Evolutionary conservation across 768 basidiomycete species (phyloP).

Genomic region (Lactarius trivialis): DNA sequence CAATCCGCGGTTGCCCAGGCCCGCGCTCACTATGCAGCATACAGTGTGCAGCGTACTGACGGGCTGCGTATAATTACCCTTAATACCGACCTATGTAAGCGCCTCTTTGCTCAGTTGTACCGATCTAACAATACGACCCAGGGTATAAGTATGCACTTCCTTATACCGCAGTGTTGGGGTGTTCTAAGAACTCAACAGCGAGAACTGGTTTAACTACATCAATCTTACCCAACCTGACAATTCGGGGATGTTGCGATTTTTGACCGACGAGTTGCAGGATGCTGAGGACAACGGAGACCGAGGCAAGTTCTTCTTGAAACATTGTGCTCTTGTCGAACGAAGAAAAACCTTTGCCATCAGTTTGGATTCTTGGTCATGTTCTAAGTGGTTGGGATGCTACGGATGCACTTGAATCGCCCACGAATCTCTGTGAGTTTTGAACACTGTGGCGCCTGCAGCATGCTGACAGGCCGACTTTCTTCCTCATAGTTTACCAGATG

Average conservation of each 20-base stretch:
- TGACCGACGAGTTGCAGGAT: slow-evolving; percentile 71
- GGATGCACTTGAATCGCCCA: slow-evolving; percentile 57
- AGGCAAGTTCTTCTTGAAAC: slow-evolving; percentile 33
- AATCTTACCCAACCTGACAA: slow-evolving; percentile 62
- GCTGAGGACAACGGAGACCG: slow-evolving; percentile 72
- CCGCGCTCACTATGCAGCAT: slow-evolving; percentile 63
- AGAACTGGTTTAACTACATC: slow-evolving; percentile 72
- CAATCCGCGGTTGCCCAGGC: slow-evolving; percentile 49
- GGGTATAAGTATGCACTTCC: slow-evolving; percentile 27
- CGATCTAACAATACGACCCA: slow-evolving; percentile 5
- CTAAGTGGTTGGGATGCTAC: slow-evolving; percentile 65
- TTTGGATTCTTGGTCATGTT: slow-evolving; percentile 52
- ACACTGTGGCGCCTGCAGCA: background rate
- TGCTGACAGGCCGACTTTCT: background rate
- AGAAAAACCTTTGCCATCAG: slow-evolving; percentile 29
- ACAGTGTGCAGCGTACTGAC: slow-evolving; percentile 59
- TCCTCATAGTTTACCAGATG: slow-evolving; percentile 43
- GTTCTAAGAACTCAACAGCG: slow-evolving; percentile 30
- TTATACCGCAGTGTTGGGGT: background rate
- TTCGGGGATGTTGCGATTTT: slow-evolving; percentile 70
- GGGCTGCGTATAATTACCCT: slow-evolving; percentile 67
- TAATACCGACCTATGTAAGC: slow-evolving; percentile 70
- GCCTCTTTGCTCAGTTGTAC: slow-evolving; percentile 18
- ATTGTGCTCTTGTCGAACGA: background rate
- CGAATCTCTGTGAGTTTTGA: slow-evolving; percentile 53